A percentile compares a stretch with the other conserved stretches of the same genome.
phyloP scores from a whole-genome alignment of 192 early-diverging fungal genomes.

The Tieghemiomyces parasiticus region DNA sequence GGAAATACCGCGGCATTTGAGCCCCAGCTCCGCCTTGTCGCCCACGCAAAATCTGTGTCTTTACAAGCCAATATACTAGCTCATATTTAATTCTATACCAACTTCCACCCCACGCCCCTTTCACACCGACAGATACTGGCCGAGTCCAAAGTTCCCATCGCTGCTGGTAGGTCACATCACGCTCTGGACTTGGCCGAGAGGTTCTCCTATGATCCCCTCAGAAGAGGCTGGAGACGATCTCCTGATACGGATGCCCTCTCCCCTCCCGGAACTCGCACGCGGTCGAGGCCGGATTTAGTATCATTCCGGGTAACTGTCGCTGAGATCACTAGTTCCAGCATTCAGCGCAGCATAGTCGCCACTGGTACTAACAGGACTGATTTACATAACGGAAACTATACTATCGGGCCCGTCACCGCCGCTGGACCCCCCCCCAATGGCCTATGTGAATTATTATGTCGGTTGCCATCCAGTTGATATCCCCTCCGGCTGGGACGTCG shows the following conservation, averaged over 20 bases:
- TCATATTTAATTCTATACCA: background rate
- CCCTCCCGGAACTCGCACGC: no score
- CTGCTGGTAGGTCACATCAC: background rate
- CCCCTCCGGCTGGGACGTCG: conserved; percentile 92
- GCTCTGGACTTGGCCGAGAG: no score
- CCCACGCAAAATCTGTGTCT: background rate
- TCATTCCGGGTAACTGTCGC: no score
- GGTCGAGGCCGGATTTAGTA: no score
- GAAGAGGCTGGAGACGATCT: no score
- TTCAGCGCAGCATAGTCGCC: no score
- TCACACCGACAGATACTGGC: background rate
- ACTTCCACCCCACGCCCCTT: background rate
- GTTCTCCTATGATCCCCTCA: no score
- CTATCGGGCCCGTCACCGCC: no score
- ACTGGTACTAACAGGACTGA: no score
- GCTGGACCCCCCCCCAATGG: background rate
- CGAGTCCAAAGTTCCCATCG: background rate
- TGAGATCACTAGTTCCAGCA: no score
- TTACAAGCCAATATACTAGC: background rate
- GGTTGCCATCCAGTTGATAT: conserved; percentile 50
- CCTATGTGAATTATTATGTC: background rate
- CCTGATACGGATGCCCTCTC: no score
- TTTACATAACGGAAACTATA: no score
- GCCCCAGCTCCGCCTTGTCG: background rate
- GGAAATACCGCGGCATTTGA: background rate